phyloP scores from a whole-genome alignment of 352 stramenopile species.

The Achlya hypogyna region DNA sequence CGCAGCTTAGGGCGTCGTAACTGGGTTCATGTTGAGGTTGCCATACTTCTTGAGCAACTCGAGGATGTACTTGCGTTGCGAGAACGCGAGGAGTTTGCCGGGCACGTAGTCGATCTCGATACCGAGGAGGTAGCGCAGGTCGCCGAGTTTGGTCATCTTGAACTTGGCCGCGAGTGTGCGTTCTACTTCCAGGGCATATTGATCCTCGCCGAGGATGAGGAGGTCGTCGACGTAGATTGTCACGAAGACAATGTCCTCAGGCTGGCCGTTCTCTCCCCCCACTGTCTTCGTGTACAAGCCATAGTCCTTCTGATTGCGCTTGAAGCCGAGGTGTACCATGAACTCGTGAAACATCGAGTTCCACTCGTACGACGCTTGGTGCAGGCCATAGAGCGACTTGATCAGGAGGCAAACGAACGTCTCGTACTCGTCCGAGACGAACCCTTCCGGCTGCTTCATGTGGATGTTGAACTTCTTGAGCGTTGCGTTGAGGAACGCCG shows the following conservation, averaged over 20 bases:
- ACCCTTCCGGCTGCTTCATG: slow-evolving; percentile 19
- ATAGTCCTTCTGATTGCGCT: slow-evolving; percentile 1
- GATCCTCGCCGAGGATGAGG: background rate
- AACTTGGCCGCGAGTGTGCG: background rate
- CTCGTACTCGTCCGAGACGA: slow-evolving; percentile 6
- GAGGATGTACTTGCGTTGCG: background rate
- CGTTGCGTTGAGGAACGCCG: slow-evolving; percentile 30
- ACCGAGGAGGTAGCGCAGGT: slow-evolving; percentile 1
- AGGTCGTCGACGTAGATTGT: slow-evolving; percentile 19
- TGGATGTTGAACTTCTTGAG: slow-evolving; percentile 20
- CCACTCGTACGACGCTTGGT: slow-evolving; percentile 29
- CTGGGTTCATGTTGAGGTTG: background rate
- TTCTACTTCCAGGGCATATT: background rate
- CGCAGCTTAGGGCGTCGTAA: background rate
- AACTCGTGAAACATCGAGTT: slow-evolving; percentile 23
- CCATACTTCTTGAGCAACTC: background rate
- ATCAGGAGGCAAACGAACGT: slow-evolving; percentile 24
- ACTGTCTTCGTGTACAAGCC: slow-evolving; percentile 13
- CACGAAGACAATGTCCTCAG: background rate
- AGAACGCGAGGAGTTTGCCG: background rate
- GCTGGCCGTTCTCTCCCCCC: background rate
- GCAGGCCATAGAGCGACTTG: too few relatives aligned
- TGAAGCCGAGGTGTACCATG: slow-evolving; percentile 14
- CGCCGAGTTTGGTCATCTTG: background rate
- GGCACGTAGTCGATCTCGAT: slow-evolving; percentile 1